Evolutionary conservation across 1,284 basidiomycete genomes (phyloP), one percentile per base, ranked within the genome.

Genomic region (Exobasidium cylindrosporum): DNA sequence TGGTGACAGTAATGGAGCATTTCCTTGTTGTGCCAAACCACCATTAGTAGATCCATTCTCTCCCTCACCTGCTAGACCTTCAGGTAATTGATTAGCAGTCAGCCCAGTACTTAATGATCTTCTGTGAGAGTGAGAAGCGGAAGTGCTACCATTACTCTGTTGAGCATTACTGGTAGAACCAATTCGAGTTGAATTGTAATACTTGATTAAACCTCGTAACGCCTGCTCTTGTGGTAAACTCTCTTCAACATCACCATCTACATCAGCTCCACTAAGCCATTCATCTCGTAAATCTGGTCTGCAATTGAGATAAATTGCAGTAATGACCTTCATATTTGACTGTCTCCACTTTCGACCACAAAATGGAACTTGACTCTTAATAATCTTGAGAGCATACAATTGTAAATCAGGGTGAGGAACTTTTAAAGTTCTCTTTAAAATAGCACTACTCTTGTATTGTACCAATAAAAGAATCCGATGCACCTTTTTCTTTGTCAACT

Each of bases 291-390:
- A 84, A 76, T 97, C 93, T 10, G 96, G 95, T 58, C 95, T 85
- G 79, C 94, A 97, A 76, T 97, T 96, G 63, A 98, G 84, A 81
- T 99, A 98, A 69, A 99, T 97, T 30, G 92, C 89, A 3, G 96
- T 99, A 77, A 99, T 98, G 64, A 97, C 91, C 82, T 97, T 96
- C 96, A 99, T 99, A 80, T 98, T 99, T 93, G 93, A 90, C 83
- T 97, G 93, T 55, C 95, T 85, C 96, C 96, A 98, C 83, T 97
- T 97, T 52, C 95, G 86, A 13, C 96, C 96, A 77, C 92, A 97
- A 80, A 93, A 97, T 0, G 96, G 96, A 26, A 98, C 93, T 85
- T 98, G 96, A 70, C 91, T 94, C 84, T 98, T 98, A 83, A 98
- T 92, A 63, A 98, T 84, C 82, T 98, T 98, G 70, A 99, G 84